A percentile compares a stretch with the other conserved stretches of the same genome.
phyloP scores from a whole-genome alignment of 345 rosid genomes.

The Melastoma malabathricum region DNA sequence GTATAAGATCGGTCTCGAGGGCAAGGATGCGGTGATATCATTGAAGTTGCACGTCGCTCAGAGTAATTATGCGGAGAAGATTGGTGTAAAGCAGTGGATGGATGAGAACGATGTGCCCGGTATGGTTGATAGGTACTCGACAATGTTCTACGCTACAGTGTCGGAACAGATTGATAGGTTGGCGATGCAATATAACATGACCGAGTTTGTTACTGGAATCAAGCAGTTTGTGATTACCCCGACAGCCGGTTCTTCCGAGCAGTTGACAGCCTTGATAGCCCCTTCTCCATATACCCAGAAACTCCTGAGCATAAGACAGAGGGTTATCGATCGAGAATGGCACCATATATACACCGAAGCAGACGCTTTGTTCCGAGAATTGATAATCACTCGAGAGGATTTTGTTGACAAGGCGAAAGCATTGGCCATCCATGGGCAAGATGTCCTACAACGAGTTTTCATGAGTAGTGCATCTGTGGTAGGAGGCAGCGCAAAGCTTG shows the following conservation, averaged over 20 bases:
- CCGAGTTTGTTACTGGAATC: conserved; percentile 77
- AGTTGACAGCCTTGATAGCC: conserved; percentile 34
- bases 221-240: conserved; percentile 67
- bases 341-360: conserved; percentile 62
- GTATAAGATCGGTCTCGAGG: conserved; percentile 86
- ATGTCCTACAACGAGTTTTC: conserved; percentile 54
- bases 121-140: conserved; percentile 64
- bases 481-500: conserved; percentile 56
- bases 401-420: conserved; percentile 75
- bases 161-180: conserved; percentile 67
- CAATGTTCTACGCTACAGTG: conserved; percentile 54
- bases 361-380: conserved; percentile 58
- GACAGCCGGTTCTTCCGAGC: conserved; percentile 28
- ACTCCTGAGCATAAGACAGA: conserved; percentile 48
- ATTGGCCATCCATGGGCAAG: conserved; percentile 66
- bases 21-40: conserved; percentile 73
- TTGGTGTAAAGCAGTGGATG: conserved; percentile 86
- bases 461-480: conserved; percentile 66
- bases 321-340: conserved; percentile 53
- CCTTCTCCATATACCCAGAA: conserved; percentile 67
- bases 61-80: conserved; percentile 77
- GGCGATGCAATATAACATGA: conserved; percentile 84
- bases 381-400: conserved; percentile 69
- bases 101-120: conserved; percentile 88
- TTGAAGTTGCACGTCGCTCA: conserved; percentile 71